Evolutionary conservation across 495 filamentous ascomycete genomes (phyloP), one percentile per base, ranked within the genome.

Genomic region (Aspergillus heteromorphus): DNA sequence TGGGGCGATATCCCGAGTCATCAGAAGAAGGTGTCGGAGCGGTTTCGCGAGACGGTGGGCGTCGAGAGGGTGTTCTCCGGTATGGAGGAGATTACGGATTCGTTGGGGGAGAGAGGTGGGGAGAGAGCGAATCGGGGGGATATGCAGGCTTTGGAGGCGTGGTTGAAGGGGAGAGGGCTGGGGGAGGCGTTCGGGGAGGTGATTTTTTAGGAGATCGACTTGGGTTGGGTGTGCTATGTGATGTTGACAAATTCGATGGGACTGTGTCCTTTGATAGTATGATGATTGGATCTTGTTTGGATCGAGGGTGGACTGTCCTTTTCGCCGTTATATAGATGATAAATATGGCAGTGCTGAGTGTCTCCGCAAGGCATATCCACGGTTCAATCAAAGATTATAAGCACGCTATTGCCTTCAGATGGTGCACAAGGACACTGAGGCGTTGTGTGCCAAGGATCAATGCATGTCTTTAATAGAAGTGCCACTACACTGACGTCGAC

Each of bases 1-100:
- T 74, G 71, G 71, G 71, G 71, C 1, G 71, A 74, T 60, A 74
- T 74, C 7, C 71, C 71, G 0, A 71, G 69, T 42, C 64, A 74
- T 40, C 71, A 74, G 57, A 74, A 74, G 49, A 74, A 74, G 38
- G 70, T 74, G 19, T 73, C 69, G 45, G 71, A 74, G 54, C 55
- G 69, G 14, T 74, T 68, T 53, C 64, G 71, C 2, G 65, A 74
- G 55, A 70, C 65, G 7, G 56, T 57, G 16, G 51, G 25, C 4
- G 55, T 73, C 7, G 18, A 62, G 45, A 57, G 71, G n/a, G 69
- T 66, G 4, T 74, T 74, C 43, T 16, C 49, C 0, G 65, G 62
- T 0, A 74, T 74, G 71, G 64, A 73, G 57, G 71, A 74, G 43
- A 74, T 74, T 20, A 74, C 71, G 14, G 68, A 73, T 45, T 69